phyloP scores from a whole-genome alignment of 495 filamentous ascomycete species.

The Elasticomyces elasticus region DNA sequence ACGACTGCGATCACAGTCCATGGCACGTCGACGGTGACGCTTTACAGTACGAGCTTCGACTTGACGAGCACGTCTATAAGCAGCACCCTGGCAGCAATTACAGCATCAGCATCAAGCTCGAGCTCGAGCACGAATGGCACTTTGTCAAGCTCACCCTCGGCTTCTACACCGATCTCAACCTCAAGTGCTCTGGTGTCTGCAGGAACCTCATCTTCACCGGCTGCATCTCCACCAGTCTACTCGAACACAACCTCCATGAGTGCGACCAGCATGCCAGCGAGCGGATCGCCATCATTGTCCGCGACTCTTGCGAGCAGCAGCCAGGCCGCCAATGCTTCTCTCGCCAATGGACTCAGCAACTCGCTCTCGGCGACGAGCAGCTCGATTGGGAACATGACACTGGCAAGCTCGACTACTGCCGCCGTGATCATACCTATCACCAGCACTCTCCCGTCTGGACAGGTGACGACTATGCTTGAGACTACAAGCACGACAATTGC shows the following conservation, averaged over 20 bases:
- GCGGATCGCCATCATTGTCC: too few relatives aligned
- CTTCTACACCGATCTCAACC: not conserved
- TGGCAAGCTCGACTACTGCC: not conserved
- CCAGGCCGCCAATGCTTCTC: not conserved
- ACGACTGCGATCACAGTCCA: slow-evolving; percentile 6
- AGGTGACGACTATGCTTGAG: slow-evolving; percentile 3
- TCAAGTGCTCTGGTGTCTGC: not conserved
- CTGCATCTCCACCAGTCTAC: not conserved
- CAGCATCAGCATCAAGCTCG: not conserved
- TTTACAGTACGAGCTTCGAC: slow-evolving; percentile 2
- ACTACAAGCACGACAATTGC: slow-evolving; percentile 10
- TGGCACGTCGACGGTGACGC: not conserved
- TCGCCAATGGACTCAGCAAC: not conserved
- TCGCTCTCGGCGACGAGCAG: not conserved
- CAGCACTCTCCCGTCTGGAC: not conserved
- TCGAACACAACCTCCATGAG: not conserved
- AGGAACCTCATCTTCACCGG: not conserved
- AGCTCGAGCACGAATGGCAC: not conserved
- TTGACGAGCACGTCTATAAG: not conserved
- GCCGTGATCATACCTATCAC: not conserved
- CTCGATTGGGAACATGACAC: not conserved
- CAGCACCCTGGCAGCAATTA: not conserved
- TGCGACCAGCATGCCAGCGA: not conserved
- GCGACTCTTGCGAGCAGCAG: not conserved
- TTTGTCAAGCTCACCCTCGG: not conserved